Conservation (phyloP, 2,329 filamentous ascomycete species). For the Colletotrichum ledebouriae region DNA sequence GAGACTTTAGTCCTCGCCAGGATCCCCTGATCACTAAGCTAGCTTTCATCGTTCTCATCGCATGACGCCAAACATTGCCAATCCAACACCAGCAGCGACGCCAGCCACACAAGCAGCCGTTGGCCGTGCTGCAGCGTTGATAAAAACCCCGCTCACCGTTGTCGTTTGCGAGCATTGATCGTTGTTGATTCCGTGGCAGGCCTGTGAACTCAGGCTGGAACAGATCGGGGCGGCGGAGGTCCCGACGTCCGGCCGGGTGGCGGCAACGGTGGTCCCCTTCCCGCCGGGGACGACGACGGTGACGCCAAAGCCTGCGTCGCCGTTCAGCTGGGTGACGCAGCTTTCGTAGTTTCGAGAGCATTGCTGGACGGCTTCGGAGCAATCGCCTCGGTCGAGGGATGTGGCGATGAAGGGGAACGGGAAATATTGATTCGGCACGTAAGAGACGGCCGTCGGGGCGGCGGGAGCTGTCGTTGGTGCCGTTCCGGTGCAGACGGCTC, state of each 20-base stretch:
- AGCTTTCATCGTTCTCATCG: slow-evolving; percentile 14
- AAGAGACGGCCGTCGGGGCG: slow-evolving; percentile 59
- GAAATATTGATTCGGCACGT: slow-evolving; percentile 70
- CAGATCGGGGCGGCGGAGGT: slow-evolving; percentile 67
- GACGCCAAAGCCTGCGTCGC: slow-evolving; percentile 61
- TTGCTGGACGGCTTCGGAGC: slow-evolving; percentile 63
- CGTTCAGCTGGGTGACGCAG: slow-evolving; percentile 64
- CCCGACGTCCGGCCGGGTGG: slow-evolving; percentile 55
- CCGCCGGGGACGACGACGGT: slow-evolving; percentile 69
- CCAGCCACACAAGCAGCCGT: slow-evolving; percentile 36
- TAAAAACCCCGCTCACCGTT: slow-evolving; percentile 42
- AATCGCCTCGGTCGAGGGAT: slow-evolving; percentile 65
- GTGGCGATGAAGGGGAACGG: slow-evolving; percentile 71
- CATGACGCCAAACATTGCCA: slow-evolving; percentile 36
- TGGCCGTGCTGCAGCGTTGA: slow-evolving; percentile 38
- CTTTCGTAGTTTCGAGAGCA: slow-evolving; percentile 68
- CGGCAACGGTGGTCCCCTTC: slow-evolving; percentile 65
- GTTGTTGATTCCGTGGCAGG: slow-evolving; percentile 61
- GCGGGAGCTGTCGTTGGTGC: slow-evolving; percentile 59
- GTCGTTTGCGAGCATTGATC: slow-evolving; percentile 54
- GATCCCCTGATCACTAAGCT: too few relatives aligned
- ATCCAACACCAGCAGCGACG: slow-evolving; percentile 40
- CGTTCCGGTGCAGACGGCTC: slow-evolving; percentile 68
- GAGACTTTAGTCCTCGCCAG: background rate
- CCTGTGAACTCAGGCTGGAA: slow-evolving; percentile 65